phyloP scores from a whole-genome alignment of 2,329 filamentous ascomycete genomes.

The Reticulascus tulasneorum region DNA sequence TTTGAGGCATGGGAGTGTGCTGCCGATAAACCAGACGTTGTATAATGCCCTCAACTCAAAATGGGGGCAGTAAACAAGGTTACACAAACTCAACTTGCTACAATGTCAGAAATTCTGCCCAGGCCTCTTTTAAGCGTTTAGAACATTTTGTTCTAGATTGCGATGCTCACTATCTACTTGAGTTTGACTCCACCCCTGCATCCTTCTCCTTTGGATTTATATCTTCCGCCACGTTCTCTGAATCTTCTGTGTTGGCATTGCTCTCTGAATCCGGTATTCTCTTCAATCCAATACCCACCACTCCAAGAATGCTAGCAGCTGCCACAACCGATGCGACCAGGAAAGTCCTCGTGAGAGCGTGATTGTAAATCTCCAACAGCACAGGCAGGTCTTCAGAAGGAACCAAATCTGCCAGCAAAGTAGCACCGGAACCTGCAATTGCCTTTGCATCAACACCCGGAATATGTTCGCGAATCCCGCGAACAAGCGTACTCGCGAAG shows the following conservation, averaged over 20 bases:
- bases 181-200: too few species aligned
- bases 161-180: too few species aligned
- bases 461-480: background rate
- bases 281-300: conserved; percentile 4
- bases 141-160: too few species aligned
- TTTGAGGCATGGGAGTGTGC: conserved; percentile 47
- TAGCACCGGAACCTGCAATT: conserved; percentile 2
- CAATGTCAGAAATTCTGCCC: too few species aligned
- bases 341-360: conserved; percentile 4
- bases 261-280: background rate
- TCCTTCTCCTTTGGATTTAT: too few species aligned
- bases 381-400: background rate
- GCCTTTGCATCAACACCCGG: background rate
- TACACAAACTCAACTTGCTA: too few species aligned
- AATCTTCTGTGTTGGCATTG: background rate
- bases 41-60: conserved; percentile 35
- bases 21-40: conserved; percentile 40
- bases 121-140: too few species aligned
- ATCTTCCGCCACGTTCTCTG: too few species aligned
- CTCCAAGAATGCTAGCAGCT: conserved; percentile 6
- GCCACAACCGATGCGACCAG: conserved; percentile 5
- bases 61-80: conserved; percentile 26
- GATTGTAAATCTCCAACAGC: conserved; percentile 3
- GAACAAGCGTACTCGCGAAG: background rate
- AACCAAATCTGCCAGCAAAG: background rate